A percentile compares a stretch with the other conserved stretches of the same genome.
These are phyloP conservation scores for Orbilia oligospora DNA, from an alignment of 2,329 filamentous ascomycete species.

Conservation along the genomic window DNA sequence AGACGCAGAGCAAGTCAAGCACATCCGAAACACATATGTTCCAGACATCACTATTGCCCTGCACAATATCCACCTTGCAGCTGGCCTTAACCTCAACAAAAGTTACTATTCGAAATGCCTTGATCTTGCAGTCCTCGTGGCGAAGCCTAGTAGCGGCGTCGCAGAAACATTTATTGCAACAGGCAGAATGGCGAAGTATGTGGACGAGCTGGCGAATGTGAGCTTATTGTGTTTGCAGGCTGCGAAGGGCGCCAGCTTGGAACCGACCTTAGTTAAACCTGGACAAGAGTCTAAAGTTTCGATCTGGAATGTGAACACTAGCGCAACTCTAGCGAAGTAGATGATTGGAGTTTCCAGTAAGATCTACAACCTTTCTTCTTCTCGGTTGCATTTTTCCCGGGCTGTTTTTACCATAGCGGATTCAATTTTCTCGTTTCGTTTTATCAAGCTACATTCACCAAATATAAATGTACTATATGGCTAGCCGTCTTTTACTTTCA, in stretches of 20 bases:
- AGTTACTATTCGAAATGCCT: constrained; percentile 86
- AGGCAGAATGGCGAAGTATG: constrained; percentile 80
- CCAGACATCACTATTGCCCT: constrained; percentile 89
- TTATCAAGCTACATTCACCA: constrained; percentile 26
- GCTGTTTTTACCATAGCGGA: constrained; percentile 55
- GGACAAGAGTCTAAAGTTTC: constrained; percentile 47
- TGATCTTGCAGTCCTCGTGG: constrained; percentile 83
- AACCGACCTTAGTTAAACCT: constrained; percentile 43
- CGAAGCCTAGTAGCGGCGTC: constrained; percentile 78
- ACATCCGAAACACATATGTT: constrained; percentile 82
- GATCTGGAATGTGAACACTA: constrained; percentile 63
- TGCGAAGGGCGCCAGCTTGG: constrained; percentile 53
- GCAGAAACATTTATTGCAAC: constrained; percentile 76
- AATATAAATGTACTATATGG: constrained; percentile 57
- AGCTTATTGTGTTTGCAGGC: constrained; percentile 78
- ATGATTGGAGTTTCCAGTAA: neutral
- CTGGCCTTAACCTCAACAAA: constrained; percentile 80
- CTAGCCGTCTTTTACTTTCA: constrained; percentile 52
- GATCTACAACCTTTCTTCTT: constrained; percentile 11
- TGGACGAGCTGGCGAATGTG: constrained; percentile 81
- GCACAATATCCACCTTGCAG: constrained; percentile 83
- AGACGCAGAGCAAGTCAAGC: constrained; percentile 75
- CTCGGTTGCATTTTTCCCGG: constrained; percentile 37
- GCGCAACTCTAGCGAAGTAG: neutral
- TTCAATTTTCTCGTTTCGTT: constrained; percentile 46